Base-by-base conservation (phyloP, 805 yeast species). In the Myxozyma kluyveri region DNA sequence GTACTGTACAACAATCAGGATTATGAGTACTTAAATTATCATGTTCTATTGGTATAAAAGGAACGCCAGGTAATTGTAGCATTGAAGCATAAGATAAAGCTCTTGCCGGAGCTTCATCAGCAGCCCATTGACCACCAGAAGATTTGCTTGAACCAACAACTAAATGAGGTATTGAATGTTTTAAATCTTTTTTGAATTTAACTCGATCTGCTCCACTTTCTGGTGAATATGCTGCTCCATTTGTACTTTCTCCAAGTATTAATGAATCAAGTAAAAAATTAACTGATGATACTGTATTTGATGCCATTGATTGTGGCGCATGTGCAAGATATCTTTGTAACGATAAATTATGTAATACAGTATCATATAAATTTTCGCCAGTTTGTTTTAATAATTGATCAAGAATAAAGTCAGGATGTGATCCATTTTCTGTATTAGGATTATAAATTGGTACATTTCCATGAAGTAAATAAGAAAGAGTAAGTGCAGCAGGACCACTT, bases 61-160 rank as follows among this genome's bases (percentile, higher is more conserved):
- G 42, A 40, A 46, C 65, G 7, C 65, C 68, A 2, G 71, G 71
- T 17, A 67, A 49, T n/a, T 68, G 62, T 29, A 67, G 60, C 69
- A 65, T 67, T 50, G 66, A 68, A 5, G 66, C 66, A 46, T 67
- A 67, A 38, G 67, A 61, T 31, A 67, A 54, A 14, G 59, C 52
- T 21, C 45, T 42, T 3, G 57, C 49, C 5, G 54, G 57, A 29
- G 36, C 33, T 19, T 55, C 59, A 17, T 21, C 35, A 5, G 40
- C 48, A 2, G 65, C 59, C 71, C 71, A 67, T 42, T 67, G 71
- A 7, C 71, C 71, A 4, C 71, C 71, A 0, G 68, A 54, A 4
- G 10, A 29, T 10, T 55, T 42, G 7, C 54, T 44, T 10, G 61
- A 56, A 21, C 68, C 67, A 4, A 64, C 44, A 14, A 67, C 65